Percentiles rank a stretch among this genome's conserved stretches.
phyloP scores from a whole-genome alignment of 805 yeast genomes.

The Barnettozyma populi region DNA sequence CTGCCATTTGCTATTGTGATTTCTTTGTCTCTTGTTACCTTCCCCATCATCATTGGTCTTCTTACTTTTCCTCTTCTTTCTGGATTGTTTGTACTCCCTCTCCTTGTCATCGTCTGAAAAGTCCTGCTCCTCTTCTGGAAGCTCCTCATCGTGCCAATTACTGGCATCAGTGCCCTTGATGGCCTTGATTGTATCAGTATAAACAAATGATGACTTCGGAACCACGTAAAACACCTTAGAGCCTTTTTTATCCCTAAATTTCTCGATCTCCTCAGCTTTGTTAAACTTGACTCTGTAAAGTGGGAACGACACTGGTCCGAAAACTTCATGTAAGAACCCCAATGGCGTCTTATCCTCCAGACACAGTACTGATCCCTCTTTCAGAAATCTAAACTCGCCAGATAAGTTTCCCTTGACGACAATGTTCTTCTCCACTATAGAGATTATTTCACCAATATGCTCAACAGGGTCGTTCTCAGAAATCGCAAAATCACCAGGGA shows the following conservation, averaged over 20 bases:
- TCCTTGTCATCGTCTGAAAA: conserved; percentile 94
- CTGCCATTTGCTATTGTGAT: neutral
- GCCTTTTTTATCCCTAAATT: conserved; percentile 46
- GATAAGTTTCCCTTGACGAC: conserved; percentile 68
- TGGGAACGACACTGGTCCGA: conserved; percentile 83
- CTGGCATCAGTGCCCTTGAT: conserved; percentile 92
- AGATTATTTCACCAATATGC: conserved; percentile 61
- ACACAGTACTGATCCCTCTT: conserved; percentile 77
- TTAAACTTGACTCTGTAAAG: conserved; percentile 70
- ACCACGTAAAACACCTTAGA: conserved; percentile 68
- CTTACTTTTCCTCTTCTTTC: conserved; percentile 27
- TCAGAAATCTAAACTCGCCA: conserved; percentile 79
- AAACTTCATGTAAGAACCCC: conserved; percentile 82
- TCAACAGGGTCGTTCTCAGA: conserved; percentile 61
- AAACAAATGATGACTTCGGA: conserved; percentile 70
- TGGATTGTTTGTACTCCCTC: conserved; percentile 56
- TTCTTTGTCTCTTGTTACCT: conserved; percentile 1
- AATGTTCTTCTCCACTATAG: conserved; percentile 65
- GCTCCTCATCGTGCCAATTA: conserved; percentile 90
- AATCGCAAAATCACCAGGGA: conserved; percentile 64
- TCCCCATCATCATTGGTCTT: neutral
- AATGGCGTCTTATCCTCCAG: conserved; percentile 62
- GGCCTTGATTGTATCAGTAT: conserved; percentile 64
- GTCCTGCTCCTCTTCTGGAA: conserved; percentile 90
- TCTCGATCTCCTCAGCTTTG: conserved; percentile 41